Percentiles rank a stretch among this genome's conserved stretches.
Evolutionary conservation across 139 green algal species (phyloP).

Genomic region (Auxenochlorella protothecoides): DNA sequence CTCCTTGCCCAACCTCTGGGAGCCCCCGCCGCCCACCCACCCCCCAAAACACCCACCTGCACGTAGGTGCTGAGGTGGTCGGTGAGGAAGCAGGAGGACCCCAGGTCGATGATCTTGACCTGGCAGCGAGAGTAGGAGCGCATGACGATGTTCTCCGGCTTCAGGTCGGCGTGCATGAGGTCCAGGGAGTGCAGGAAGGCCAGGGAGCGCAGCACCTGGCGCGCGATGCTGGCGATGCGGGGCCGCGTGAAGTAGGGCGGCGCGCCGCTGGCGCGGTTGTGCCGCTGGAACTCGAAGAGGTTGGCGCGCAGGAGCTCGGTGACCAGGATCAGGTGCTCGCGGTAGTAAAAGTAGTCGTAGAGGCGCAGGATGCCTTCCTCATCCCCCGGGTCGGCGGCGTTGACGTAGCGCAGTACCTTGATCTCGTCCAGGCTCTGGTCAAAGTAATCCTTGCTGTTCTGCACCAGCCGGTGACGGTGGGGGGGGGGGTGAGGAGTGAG

Average conservation of each 20-base stretch:
- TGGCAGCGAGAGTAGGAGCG: slow-evolving; percentile 67
- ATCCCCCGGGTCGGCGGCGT: slow-evolving; percentile 76
- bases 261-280: slow-evolving; percentile 69
- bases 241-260: slow-evolving; percentile 80
- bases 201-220: slow-evolving; percentile 67
- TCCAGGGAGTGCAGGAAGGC: slow-evolving; percentile 82
- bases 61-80: slow-evolving; percentile 89
- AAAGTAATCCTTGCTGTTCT: slow-evolving; percentile 97
- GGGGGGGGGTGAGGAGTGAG: neutral
- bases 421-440: slow-evolving; percentile 96
- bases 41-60: slow-evolving; percentile 31
- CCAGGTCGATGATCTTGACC: slow-evolving; percentile 93
- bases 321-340: slow-evolving; percentile 95
- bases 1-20: too few relatives aligned
- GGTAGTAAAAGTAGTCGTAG: slow-evolving; percentile 96
- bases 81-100: slow-evolving; percentile 82
- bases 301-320: slow-evolving; percentile 94
- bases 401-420: slow-evolving; percentile 87
- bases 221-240: slow-evolving; percentile 74
- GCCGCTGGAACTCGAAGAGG: slow-evolving; percentile 96
- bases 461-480: neutral
- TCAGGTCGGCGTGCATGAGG: slow-evolving; percentile 92
- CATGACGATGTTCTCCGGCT: slow-evolving; percentile 97
- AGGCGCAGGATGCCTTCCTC: slow-evolving; percentile 79
- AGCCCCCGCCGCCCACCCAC: neutral